These are phyloP conservation scores for Alternaria burnsii DNA, from an alignment of 2,329 filamentous ascomycete species.

Conservation along the genomic window DNA sequence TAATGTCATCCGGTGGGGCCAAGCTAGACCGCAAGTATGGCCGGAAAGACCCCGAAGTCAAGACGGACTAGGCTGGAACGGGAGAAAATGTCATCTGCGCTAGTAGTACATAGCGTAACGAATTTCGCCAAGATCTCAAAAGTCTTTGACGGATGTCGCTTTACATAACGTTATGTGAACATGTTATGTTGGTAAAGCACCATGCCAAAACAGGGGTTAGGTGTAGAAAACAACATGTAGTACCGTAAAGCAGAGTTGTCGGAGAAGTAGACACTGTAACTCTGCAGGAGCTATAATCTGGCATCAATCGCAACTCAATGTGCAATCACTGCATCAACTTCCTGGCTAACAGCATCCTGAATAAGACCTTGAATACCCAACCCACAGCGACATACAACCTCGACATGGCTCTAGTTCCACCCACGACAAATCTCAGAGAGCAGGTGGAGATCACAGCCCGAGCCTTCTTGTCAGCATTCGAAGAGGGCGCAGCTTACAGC, in stretches of 20 bases:
- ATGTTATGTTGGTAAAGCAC: no score
- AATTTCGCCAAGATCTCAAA: not conserved
- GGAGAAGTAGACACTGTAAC: no score
- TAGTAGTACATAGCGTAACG: not conserved
- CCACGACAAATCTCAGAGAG: not conserved
- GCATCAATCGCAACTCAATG: no score
- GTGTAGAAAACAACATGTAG: no score
- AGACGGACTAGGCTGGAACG: not conserved
- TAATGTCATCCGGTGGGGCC: not conserved
- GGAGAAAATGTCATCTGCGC: conserved; percentile 4
- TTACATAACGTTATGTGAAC: no score
- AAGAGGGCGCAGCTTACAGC: conserved; percentile 6
- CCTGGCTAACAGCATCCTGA: not conserved
- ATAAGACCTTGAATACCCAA: no score
- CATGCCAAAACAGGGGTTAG: no score
- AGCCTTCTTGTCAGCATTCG: conserved; percentile 9
- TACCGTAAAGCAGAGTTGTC: no score
- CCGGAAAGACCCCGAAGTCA: not conserved
- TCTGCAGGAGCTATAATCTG: no score
- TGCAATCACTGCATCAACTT: not conserved
- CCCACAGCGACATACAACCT: no score
- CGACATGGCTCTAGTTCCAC: not conserved
- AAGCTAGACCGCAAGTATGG: not conserved
- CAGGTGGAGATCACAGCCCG: conserved; percentile 5
- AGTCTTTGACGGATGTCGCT: no score